Percentiles rank a stretch among this genome's conserved stretches.
phyloP scores from a whole-genome alignment of 169 alveolate genomes.

The Hepatocystis sp. region DNA sequence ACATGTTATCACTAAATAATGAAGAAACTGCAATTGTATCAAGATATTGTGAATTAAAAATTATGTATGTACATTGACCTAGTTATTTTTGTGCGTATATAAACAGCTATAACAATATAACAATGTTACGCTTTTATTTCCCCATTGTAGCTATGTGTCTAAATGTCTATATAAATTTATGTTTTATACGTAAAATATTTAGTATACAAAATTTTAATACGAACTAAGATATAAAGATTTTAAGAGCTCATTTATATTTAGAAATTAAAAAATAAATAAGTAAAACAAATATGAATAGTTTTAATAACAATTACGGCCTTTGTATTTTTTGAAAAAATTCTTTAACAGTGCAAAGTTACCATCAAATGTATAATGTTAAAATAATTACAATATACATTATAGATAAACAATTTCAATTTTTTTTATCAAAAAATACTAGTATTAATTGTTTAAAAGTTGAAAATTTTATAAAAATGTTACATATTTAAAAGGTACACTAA shows the following conservation, averaged over 20 bases:
- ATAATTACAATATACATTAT: too few species aligned
- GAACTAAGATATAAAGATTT: slow-evolving; percentile 4
- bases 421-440: too few species aligned
- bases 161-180: not conserved
- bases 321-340: too few species aligned
- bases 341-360: too few species aligned
- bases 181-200: slow-evolving; percentile 3
- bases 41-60: slow-evolving; percentile 3
- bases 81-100: slow-evolving; percentile 4
- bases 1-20: slow-evolving; percentile 3
- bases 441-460: too few species aligned
- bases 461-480: too few species aligned
- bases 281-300: not conserved
- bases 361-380: too few species aligned
- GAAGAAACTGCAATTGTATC: slow-evolving; percentile 5
- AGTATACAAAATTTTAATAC: slow-evolving; percentile 1
- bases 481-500: too few species aligned
- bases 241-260: slow-evolving; percentile 4
- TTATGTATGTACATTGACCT: slow-evolving; percentile 50
- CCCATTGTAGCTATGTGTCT: slow-evolving; percentile 4
- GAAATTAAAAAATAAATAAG: slow-evolving; percentile 16
- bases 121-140: slow-evolving; percentile 26
- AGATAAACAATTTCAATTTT: too few species aligned
- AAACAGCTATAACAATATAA: slow-evolving; percentile 1
- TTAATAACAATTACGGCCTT: too few species aligned